Evolutionary conservation across 768 basidiomycete species (phyloP).

Genomic region (Xerocomellus intermedius): DNA sequence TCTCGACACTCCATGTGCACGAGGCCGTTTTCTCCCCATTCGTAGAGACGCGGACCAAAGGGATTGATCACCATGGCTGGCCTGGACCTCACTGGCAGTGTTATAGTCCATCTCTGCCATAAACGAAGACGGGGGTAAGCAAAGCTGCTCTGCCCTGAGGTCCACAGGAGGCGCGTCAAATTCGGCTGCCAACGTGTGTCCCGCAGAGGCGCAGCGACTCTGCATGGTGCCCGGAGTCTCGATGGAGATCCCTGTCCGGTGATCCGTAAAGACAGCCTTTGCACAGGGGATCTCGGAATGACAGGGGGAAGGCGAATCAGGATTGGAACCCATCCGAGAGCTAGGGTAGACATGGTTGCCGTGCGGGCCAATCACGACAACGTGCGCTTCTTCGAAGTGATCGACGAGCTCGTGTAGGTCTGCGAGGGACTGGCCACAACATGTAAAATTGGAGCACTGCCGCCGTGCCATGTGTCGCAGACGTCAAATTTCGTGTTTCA

Average conservation of each 20-base stretch:
- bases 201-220: not conserved
- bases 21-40: slow-evolving; percentile 14
- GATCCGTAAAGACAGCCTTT: not conserved
- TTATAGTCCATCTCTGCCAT: not conserved
- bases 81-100: not conserved
- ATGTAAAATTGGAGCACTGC: slow-evolving; percentile 46
- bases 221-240: not conserved
- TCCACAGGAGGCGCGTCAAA: not conserved
- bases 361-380: slow-evolving; percentile 30
- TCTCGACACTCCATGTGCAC: slow-evolving; percentile 20
- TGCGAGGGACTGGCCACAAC: slow-evolving; percentile 44
- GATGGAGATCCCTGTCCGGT: not conserved
- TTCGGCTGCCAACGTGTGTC: not conserved
- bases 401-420: slow-evolving; percentile 51
- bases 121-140: slow-evolving; percentile 7
- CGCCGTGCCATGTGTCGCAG: not conserved
- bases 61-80: not conserved
- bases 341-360: slow-evolving; percentile 35
- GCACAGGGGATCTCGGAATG: not conserved
- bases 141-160: slow-evolving; percentile 1
- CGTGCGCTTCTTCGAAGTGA: slow-evolving; percentile 48
- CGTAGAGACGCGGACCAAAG: not conserved
- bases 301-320: not conserved
- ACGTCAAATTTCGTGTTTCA: not conserved
- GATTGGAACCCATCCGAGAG: not conserved